Evolutionary conservation across 2,329 filamentous ascomycete genomes (phyloP).

Genomic region (Cladosporium velox): DNA sequence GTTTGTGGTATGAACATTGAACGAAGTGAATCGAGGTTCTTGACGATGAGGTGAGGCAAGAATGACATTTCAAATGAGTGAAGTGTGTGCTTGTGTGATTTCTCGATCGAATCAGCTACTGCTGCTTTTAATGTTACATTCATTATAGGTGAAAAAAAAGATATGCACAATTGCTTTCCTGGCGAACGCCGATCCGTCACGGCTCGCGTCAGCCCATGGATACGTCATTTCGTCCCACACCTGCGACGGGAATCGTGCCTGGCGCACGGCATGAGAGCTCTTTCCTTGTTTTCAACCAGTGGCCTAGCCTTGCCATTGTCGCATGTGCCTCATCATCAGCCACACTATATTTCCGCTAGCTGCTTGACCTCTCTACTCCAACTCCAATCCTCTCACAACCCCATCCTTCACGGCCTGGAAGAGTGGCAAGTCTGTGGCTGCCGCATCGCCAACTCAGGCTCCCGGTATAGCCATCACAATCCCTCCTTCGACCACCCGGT

Average conservation of each 20-base stretch:
- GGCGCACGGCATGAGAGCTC: conserved; percentile 7
- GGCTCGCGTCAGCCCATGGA: neutral
- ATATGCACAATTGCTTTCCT: neutral
- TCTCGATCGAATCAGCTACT: neutral
- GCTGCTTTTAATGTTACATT: neutral
- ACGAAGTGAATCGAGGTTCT: neutral
- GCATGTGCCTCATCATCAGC: conserved; percentile 2
- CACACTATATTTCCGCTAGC: neutral
- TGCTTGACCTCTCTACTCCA: neutral
- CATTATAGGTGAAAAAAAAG: neutral
- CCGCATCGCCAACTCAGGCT: neutral
- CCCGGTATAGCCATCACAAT: neutral
- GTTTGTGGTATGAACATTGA: neutral
- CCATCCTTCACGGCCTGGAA: neutral
- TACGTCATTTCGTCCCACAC: conserved; percentile 8
- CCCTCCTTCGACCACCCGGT: neutral
- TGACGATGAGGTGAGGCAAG: neutral
- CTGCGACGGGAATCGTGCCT: conserved; percentile 2
- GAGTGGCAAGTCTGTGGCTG: neutral
- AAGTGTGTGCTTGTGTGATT: neutral
- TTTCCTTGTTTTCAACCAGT: conserved; percentile 1
- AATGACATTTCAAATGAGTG: neutral
- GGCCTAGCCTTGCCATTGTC: conserved; percentile 1
- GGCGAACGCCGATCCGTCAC: neutral
- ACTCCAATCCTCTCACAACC: neutral